These are phyloP conservation scores for Tetrapyrgos nigripes DNA, from an alignment of 1,284 basidiomycete species.

Conservation along the genomic window DNA sequence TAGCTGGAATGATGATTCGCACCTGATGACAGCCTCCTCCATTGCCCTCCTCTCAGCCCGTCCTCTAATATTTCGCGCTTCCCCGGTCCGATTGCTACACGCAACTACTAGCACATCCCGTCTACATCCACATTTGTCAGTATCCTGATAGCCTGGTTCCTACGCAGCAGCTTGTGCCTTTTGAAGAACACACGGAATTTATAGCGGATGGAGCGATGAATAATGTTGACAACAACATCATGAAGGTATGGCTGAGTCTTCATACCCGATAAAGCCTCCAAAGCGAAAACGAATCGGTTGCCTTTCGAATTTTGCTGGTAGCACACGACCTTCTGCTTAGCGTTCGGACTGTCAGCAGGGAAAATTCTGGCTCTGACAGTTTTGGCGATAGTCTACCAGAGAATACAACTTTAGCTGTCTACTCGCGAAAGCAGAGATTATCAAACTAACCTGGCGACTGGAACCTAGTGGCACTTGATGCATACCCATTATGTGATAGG, in stretches of 20 bases:
- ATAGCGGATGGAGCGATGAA: neutral
- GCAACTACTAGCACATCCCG: constrained; percentile 1
- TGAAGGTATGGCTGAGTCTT: neutral
- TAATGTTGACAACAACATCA: neutral
- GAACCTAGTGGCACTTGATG: no score
- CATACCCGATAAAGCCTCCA: neutral
- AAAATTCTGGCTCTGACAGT: neutral
- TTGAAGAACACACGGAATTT: constrained; percentile 4
- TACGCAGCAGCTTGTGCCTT: neutral
- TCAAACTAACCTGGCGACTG: no score
- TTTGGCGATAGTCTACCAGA: no score
- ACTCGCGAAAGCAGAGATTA: no score
- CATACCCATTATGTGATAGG: no score
- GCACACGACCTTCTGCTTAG: neutral
- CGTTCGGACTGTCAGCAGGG: neutral
- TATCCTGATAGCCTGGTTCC: neutral
- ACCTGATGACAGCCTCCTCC: no score
- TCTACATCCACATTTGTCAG: neutral
- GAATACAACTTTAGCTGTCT: no score
- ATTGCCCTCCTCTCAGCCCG: no score
- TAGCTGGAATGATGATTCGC: no score
- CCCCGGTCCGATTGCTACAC: no score
- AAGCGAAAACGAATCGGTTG: neutral
- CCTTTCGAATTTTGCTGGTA: neutral
- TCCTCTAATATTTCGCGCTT: no score